Evolutionary conservation across 140 eudicot species (phyloP).

Genomic region (Cichorium intybus): DNA sequence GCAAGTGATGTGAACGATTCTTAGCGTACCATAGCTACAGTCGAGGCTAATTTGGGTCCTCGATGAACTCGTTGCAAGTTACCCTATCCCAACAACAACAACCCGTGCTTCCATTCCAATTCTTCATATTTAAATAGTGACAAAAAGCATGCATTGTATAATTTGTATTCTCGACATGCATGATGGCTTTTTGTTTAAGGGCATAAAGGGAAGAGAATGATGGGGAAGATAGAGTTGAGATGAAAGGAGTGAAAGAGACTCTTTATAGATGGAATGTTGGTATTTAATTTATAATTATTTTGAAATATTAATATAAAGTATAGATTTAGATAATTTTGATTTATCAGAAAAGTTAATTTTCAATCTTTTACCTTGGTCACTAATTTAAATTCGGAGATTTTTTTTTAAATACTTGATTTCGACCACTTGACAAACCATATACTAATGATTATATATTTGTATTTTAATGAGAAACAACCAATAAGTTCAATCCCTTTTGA

Average conservation of each 20-base stretch:
- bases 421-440: neutral
- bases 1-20: neutral
- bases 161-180: neutral
- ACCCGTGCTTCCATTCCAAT: conserved; percentile 10
- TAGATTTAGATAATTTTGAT: too few species aligned
- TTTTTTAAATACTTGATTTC: neutral
- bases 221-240: neutral
- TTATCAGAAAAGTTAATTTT: neutral
- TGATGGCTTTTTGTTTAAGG: neutral
- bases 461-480: too few species aligned
- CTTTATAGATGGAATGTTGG: neutral
- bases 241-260: neutral
- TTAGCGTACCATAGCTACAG: neutral
- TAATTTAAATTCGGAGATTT: too few species aligned
- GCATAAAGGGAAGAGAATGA: neutral
- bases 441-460: too few species aligned
- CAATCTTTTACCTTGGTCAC: too few species aligned
- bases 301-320: neutral
- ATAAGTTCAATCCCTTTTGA: too few species aligned
- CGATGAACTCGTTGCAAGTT: conserved; percentile 10
- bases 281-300: too few species aligned
- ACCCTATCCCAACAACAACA: conserved; percentile 16
- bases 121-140: conserved; percentile 11
- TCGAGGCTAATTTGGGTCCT: conserved; percentile 3
- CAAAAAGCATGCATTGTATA: neutral